These are phyloP conservation scores for Candida pseudoviswanathii DNA, from an alignment of 1,139 yeast genomes.

Conservation along the genomic window DNA sequence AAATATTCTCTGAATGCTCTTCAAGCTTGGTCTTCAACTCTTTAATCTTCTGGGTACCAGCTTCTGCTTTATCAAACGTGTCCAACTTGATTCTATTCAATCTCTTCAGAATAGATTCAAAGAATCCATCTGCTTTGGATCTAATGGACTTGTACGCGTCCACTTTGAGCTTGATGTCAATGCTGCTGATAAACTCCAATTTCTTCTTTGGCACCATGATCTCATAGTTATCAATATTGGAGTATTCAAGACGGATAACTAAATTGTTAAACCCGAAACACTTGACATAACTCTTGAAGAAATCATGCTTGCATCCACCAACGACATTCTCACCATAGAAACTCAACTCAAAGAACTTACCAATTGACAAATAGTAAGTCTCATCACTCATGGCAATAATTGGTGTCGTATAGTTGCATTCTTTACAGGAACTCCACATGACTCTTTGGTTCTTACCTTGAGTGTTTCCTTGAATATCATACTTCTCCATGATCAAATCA, in stretches of 20 bases:
- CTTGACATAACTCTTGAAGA: conserved; percentile 76
- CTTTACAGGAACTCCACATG: conserved; percentile 91
- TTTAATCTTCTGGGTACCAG: conserved; percentile 61
- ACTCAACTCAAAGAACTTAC: conserved; percentile 83
- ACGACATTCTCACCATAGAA: conserved; percentile 68
- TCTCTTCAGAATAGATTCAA: conserved; percentile 71
- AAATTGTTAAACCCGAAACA: conserved; percentile 83
- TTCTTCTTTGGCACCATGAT: conserved; percentile 76
- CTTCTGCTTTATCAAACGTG: conserved; percentile 69
- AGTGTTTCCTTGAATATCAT: conserved; percentile 48
- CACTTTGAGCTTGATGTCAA: conserved; percentile 68
- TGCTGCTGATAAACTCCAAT: conserved; percentile 71
- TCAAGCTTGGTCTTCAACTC: conserved; percentile 58
- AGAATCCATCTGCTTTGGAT: conserved; percentile 59
- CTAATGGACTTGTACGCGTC: conserved; percentile 60
- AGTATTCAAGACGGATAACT: conserved; percentile 78
- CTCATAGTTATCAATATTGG: conserved; percentile 73
- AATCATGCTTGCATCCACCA: conserved; percentile 68
- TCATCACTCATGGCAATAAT: conserved; percentile 84
- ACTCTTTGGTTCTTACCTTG: conserved; percentile 51
- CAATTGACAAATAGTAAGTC: conserved; percentile 89
- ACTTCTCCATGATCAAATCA: conserved; percentile 70
- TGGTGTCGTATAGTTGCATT: conserved; percentile 76
- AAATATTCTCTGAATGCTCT: conserved; percentile 52
- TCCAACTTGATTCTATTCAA: conserved; percentile 82